Evolutionary conservation across 805 yeast genomes (phyloP), one percentile per base, ranked within the genome.

Genomic region (Nakazawaea siamensis): DNA sequence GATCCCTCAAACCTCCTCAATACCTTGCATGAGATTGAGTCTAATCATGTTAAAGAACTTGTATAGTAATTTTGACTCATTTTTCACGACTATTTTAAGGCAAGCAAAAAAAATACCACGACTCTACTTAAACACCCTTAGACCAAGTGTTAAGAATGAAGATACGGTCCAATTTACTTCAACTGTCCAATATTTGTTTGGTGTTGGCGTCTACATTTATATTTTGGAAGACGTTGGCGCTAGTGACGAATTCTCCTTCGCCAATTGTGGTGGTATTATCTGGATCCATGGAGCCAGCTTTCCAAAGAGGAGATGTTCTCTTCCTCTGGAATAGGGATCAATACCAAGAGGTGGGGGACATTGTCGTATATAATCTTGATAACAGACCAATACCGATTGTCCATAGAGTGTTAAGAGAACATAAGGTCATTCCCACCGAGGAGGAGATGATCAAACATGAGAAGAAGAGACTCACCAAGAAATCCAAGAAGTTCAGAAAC

Each of bases 231-330:
- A 73, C 83, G 0, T 64, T 90, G 12, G 75, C 86, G 1, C 63
- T 90, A 4, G 64, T 77, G 1, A 69, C 96, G 9, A 76, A 85
- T 58, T 77, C 96, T 0, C 79, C 84, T 41, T 84, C 97, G 1
- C 98, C 98, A 15, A 76, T 92, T 17, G 98, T 92, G 15, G 98
- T 92, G 19, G 98, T 92, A 8, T 71, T 92, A 32, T 87, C 97
- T 1, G 98, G 98, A 5, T 90, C 97, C 2, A 92, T 92, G 98
- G 98, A 92, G 56, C 98, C 98, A 2, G 98, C 98, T 2, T 92
- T 92, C 69, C 97, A 92, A 60, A 74, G 98, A 60, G 98, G 98
- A 33, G 98, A 92, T 54, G 80, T 92, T 13, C 62, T 92, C 42
- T 79, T 92, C 49, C 64, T 92, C 38, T 88, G 95, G 95, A 92